Evolutionary conservation across 495 filamentous ascomycete genomes (phyloP).

Genomic region (Hypoxylon crocopeplum): DNA sequence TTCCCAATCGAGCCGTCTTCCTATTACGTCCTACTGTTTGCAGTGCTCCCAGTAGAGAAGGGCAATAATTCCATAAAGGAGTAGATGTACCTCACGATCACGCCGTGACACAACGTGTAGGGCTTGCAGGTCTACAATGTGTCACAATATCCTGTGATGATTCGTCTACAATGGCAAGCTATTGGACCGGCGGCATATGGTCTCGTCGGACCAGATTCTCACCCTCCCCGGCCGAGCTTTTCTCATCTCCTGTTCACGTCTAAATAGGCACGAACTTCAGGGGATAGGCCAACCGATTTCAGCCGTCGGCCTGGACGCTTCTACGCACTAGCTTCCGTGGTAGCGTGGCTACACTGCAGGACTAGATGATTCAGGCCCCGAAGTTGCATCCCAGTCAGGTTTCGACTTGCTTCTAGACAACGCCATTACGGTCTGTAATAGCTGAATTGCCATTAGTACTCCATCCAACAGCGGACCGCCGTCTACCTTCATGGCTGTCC

Average conservation of each 20-base stretch:
- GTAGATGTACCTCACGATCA: slow-evolving; percentile 10
- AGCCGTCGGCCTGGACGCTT: neutral
- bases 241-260: neutral
- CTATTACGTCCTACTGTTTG: neutral
- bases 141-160: slow-evolving; percentile 24
- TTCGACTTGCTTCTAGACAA: neutral
- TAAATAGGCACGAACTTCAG: neutral
- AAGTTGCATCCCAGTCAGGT: slow-evolving; percentile 3
- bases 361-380: neutral
- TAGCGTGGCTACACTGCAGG: slow-evolving; percentile 12
- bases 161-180: slow-evolving; percentile 35
- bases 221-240: slow-evolving; percentile 11
- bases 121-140: slow-evolving; percentile 7
- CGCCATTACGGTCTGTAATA: neutral
- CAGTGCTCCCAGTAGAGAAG: neutral
- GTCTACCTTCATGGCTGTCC: neutral
- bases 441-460: slow-evolving; percentile 1
- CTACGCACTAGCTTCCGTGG: neutral
- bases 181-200: slow-evolving; percentile 27
- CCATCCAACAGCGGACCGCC: neutral
- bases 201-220: slow-evolving; percentile 16
- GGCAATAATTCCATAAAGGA: slow-evolving; percentile 3
- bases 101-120: slow-evolving; percentile 29
- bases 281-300: neutral
- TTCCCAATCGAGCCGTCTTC: neutral